These are phyloP conservation scores for Rhytidiadelphus loreus DNA, from an alignment of 225 moss, liverwort and hornwort species.

Conservation along the genomic window DNA sequence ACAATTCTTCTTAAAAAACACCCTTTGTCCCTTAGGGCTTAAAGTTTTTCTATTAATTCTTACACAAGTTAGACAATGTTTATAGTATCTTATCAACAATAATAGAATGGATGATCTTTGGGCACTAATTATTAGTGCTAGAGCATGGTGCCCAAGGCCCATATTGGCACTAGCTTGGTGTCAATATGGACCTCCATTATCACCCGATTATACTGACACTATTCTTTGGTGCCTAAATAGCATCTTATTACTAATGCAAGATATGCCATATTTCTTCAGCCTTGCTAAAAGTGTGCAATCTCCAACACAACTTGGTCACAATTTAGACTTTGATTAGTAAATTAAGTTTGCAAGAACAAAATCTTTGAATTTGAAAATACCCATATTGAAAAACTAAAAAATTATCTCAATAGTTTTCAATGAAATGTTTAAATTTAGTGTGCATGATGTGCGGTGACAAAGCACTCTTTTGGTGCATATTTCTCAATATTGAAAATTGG, in stretches of 20 bases:
- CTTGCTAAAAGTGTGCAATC: background rate
- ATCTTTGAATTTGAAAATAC: background rate
- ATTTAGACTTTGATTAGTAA: background rate
- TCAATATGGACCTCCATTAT: background rate
- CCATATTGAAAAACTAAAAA: background rate
- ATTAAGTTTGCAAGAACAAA: background rate
- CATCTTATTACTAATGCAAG: background rate
- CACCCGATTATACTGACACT: rapidly evolving
- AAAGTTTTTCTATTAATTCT: background rate
- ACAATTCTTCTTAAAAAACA: no score
- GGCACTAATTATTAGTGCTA: background rate
- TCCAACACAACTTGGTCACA: background rate
- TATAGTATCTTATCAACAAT: background rate
- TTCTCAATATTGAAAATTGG: no score
- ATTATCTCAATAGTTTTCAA: background rate
- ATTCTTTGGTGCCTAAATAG: background rate
- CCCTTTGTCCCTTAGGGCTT: rapidly evolving
- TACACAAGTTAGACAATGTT: rapidly evolving
- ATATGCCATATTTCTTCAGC: background rate
- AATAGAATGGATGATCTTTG: background rate
- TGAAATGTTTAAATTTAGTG: background rate
- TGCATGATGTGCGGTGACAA: no score
- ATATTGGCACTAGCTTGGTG: background rate
- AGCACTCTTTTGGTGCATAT: no score
- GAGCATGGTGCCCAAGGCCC: background rate